Evolutionary conservation across 495 filamentous ascomycete genomes (phyloP), one percentile per base, ranked within the genome.

Genomic region (Penicillium ochrochloron): DNA sequence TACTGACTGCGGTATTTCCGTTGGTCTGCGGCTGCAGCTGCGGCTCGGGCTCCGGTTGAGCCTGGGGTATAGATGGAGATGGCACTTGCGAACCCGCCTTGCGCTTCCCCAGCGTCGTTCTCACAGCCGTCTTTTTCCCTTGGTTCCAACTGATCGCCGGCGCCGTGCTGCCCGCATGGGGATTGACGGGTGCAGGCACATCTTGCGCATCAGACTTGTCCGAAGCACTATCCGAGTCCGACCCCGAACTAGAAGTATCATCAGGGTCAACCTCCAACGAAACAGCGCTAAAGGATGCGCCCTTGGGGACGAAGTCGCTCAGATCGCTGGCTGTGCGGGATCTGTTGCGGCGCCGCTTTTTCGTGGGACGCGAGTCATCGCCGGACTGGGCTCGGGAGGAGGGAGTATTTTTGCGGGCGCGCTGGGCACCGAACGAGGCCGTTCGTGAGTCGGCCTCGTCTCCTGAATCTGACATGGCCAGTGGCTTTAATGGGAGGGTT

Each of bases 371-470:
- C 23, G 70, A 64, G 25, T 67, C 66, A 55, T 64, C 70, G 34
- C 75, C 68, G 53, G 65, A 56, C 5, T 71, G 73, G 55, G 65
- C 61, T 51, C 70, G 73, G 41, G 56, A 53, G 46, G 53, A 50
- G 41, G 67, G 66, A 23, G 59, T 62, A 17, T 64, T 66, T 52
- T 54, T 56, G 41, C 67, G 67, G 29, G 64, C 65, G 39, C 73
- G 72, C 59, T 73, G 73, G n/a, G 54, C 50, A 29, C 76, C 77
- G 7, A 82, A 68, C 5, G 75, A 71, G 31, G 78, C 78, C 34
- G 74, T 83, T 48, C 80, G 71, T 11, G 80, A 83, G 60, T 83
- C 80, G 14, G 73, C 63, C 17, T 83, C 78, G 62, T 79, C 78
- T 41, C 67, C 75, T 10, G 74, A 71, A 52, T 73, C 71, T 25